A percentile compares a stretch with the other conserved stretches of the same genome.
These are phyloP conservation scores for Parathielavia appendiculata DNA, from an alignment of 495 filamentous ascomycete species.

Conservation along the genomic window DNA sequence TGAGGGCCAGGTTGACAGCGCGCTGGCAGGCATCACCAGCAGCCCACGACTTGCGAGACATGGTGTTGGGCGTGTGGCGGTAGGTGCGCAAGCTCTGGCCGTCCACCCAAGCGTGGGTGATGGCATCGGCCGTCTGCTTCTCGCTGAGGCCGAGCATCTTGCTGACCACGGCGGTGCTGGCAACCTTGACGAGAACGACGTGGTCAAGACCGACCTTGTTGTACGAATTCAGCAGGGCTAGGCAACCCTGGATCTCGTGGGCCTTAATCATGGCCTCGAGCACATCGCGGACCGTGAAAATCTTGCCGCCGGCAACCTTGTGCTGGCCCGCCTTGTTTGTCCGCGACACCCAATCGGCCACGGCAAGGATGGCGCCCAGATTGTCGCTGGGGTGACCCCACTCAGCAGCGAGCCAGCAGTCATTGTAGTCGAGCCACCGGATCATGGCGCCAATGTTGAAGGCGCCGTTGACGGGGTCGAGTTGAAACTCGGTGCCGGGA, in stretches of 20 bases:
- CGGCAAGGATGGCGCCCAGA: slow-evolving; percentile 67
- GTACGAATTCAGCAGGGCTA: slow-evolving; percentile 94
- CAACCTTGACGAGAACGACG: slow-evolving; percentile 96
- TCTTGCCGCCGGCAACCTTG: slow-evolving; percentile 79
- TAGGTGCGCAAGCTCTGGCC: slow-evolving; percentile 95
- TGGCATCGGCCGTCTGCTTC: slow-evolving; percentile 87
- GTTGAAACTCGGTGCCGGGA: slow-evolving; percentile 85
- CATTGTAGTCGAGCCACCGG: slow-evolving; percentile 98
- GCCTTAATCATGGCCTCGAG: slow-evolving; percentile 99
- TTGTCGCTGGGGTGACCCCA: slow-evolving; percentile 81
- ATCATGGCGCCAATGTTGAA: slow-evolving; percentile 99
- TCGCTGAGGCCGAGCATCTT: slow-evolving; percentile 88
- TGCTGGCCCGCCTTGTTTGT: slow-evolving; percentile 82
- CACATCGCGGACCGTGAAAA: slow-evolving; percentile 80
- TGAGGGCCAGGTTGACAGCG: slow-evolving; percentile 88
- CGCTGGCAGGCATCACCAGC: slow-evolving; percentile 96
- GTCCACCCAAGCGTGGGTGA: slow-evolving; percentile 96
- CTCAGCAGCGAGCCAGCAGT: slow-evolving; percentile 98
- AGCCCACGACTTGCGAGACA: slow-evolving; percentile 99
- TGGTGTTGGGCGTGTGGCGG: slow-evolving; percentile 95
- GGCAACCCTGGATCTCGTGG: slow-evolving; percentile 96
- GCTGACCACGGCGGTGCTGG: slow-evolving; percentile 86
- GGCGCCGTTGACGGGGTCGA: slow-evolving; percentile 91
- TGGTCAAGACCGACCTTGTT: slow-evolving; percentile 98
- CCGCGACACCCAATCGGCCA: slow-evolving; percentile 94